These are phyloP conservation scores for Nakataea oryzae DNA, from an alignment of 2,329 filamentous ascomycete genomes.

Conservation along the genomic window DNA sequence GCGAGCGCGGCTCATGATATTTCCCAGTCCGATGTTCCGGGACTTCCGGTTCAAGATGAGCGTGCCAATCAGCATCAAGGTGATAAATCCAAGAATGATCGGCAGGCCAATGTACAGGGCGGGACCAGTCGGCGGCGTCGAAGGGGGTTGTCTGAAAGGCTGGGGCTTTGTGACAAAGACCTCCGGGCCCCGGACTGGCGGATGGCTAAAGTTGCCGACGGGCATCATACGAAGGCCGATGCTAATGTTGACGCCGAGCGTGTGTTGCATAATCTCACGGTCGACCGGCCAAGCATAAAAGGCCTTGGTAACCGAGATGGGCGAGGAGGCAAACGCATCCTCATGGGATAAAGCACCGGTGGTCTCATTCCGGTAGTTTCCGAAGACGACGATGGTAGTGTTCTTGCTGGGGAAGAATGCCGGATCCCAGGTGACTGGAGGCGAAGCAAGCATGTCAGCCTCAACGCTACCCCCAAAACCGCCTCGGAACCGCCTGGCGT, in stretches of 20 bases:
- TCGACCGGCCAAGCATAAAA: slow-evolving; percentile 36
- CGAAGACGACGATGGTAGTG: slow-evolving; percentile 23
- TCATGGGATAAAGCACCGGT: slow-evolving; percentile 13
- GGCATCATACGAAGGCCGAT: slow-evolving; percentile 30
- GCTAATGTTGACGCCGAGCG: slow-evolving; percentile 33
- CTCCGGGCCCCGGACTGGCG: slow-evolving; percentile 26
- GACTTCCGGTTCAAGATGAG: slow-evolving; percentile 43
- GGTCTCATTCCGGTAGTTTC: slow-evolving; percentile 29
- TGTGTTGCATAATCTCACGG: slow-evolving; percentile 23
- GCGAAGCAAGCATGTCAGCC: slow-evolving; percentile 2
- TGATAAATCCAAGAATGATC: slow-evolving; percentile 33
- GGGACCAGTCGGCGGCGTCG: slow-evolving; percentile 22
- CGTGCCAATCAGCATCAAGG: slow-evolving; percentile 40
- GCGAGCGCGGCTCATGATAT: slow-evolving; percentile 33
- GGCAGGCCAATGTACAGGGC: slow-evolving; percentile 44
- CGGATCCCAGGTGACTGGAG: slow-evolving; percentile 45
- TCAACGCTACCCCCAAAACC: no score
- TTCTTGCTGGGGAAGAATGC: slow-evolving; percentile 34
- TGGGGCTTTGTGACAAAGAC: slow-evolving; percentile 27
- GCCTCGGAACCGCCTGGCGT: background rate
- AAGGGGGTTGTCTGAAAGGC: slow-evolving; percentile 18
- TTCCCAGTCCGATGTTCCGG: slow-evolving; percentile 39
- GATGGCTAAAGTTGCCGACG: slow-evolving; percentile 16
- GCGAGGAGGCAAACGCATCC: slow-evolving; percentile 20
- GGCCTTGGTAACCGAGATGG: slow-evolving; percentile 30